A percentile compares a stretch with the other conserved stretches of the same genome.
phyloP scores from a whole-genome alignment of 164 flowering plant genomes.

The Dillenia turbinata region DNA sequence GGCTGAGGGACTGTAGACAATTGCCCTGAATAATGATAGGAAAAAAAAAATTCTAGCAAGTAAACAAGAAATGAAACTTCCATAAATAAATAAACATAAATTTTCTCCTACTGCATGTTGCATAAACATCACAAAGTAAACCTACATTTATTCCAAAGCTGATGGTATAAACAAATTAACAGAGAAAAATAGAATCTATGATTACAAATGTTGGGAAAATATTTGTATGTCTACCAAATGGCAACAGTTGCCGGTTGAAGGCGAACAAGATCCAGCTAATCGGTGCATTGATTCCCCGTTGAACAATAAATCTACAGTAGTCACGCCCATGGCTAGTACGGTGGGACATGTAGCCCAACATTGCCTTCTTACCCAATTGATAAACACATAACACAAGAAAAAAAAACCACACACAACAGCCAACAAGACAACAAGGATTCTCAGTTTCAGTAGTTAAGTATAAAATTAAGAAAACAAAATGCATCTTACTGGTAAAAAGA shows the following conservation, averaged over 20 bases:
- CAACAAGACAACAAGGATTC: slow-evolving; percentile 67
- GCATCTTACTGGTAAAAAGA: slow-evolving; percentile 8
- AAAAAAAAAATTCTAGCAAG: background rate
- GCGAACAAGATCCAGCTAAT: slow-evolving; percentile 67
- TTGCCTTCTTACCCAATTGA: slow-evolving; percentile 71
- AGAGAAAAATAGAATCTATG: slow-evolving; percentile 42
- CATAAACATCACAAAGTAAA: slow-evolving; percentile 11
- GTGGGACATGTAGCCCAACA: slow-evolving; percentile 65
- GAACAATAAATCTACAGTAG: slow-evolving; percentile 50
- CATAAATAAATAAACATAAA: slow-evolving; percentile 4
- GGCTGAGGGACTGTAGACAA: slow-evolving; percentile 36
- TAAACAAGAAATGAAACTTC: slow-evolving; percentile 2
- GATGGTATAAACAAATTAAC: slow-evolving; percentile 12
- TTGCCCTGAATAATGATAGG: slow-evolving; percentile 41
- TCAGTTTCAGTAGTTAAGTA: slow-evolving; percentile 50
- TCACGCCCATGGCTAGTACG: slow-evolving; percentile 51
- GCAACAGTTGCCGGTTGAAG: slow-evolving; percentile 52
- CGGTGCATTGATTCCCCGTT: slow-evolving; percentile 54
- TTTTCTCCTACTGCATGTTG: slow-evolving; percentile 5
- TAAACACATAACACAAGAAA: slow-evolving; percentile 53
- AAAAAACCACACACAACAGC: slow-evolving; percentile 68
- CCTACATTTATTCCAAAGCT: slow-evolving; percentile 4
- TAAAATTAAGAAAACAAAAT: slow-evolving; percentile 17
- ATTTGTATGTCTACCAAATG: slow-evolving; percentile 60
- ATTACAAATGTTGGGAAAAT: slow-evolving; percentile 47